Evolutionary conservation across 129 eudicot species (phyloP).

Genomic region (Flaveria bidentis): DNA sequence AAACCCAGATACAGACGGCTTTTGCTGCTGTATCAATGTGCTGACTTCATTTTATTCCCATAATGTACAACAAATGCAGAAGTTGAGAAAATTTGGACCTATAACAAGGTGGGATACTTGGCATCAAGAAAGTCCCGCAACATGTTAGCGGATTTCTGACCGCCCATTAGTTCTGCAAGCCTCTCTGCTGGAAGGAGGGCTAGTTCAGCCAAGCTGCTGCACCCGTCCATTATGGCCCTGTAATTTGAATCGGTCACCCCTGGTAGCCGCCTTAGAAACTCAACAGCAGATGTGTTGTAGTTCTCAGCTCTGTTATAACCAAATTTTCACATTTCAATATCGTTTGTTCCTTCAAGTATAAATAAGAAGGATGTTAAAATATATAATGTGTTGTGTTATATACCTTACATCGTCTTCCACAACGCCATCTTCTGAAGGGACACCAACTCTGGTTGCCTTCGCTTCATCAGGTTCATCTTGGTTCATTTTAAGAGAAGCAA

Average conservation of each 20-base stretch:
- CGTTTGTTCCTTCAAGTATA: background rate
- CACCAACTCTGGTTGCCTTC: constrained; percentile 93
- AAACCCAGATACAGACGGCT: background rate
- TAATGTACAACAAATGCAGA: constrained; percentile 33
- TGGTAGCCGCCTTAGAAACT: constrained; percentile 88
- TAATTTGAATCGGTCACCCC: constrained; percentile 95
- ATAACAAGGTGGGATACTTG: constrained; percentile 86
- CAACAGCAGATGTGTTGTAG: constrained; percentile 91
- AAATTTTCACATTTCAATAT: background rate
- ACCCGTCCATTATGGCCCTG: constrained; percentile 83
- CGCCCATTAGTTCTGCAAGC: constrained; percentile 87
- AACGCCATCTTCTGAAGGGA: constrained; percentile 93
- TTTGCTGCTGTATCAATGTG: background rate
- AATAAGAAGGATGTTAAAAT: background rate
- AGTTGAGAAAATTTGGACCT: constrained; percentile 7
- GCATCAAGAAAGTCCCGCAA: constrained; percentile 96
- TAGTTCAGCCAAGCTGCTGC: constrained; percentile 80
- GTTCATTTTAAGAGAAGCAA: constrained; percentile 77
- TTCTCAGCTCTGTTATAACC: constrained; percentile 74
- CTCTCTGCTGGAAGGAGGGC: constrained; percentile 74
- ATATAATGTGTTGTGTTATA: background rate
- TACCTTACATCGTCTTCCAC: constrained; percentile 89
- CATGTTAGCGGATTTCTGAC: constrained; percentile 82
- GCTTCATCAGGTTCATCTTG: constrained; percentile 98
- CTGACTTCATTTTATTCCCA: background rate